Evolutionary conservation across 2,329 filamentous ascomycete species (phyloP).

Genomic region (Dactylella cylindrospora): DNA sequence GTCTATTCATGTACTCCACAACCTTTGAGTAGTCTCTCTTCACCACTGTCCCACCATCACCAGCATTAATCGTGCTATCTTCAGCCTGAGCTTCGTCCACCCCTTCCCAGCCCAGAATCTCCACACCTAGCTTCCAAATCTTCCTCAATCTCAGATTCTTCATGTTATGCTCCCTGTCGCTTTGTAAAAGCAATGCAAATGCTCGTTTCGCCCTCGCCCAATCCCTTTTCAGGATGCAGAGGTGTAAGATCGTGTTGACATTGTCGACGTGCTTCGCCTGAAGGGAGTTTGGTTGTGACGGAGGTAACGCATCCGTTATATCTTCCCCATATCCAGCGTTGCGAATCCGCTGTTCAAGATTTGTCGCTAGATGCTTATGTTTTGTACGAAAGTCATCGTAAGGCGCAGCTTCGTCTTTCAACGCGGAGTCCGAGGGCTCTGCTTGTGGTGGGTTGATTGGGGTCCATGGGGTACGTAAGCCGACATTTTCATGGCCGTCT

Average conservation of each 20-base stretch:
- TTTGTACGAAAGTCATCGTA: too few relatives aligned
- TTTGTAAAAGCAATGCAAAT: conserved; percentile 45
- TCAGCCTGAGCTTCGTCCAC: neutral
- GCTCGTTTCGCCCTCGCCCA: conserved; percentile 46
- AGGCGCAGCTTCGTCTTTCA: conserved; percentile 7
- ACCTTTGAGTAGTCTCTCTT: conserved; percentile 31
- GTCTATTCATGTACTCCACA: conserved; percentile 46
- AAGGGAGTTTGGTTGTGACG: conserved; percentile 27
- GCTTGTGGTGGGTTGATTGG: conserved; percentile 7
- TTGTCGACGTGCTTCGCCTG: conserved; percentile 45
- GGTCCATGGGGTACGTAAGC: conserved; percentile 31
- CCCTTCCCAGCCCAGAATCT: conserved; percentile 44
- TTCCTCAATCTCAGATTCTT: conserved; percentile 37
- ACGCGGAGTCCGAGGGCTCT: neutral
- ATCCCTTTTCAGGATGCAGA: conserved; percentile 45
- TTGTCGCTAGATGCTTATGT: conserved; percentile 13
- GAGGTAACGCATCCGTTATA: conserved; percentile 32
- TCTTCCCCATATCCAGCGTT: conserved; percentile 30
- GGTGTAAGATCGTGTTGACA: conserved; percentile 47
- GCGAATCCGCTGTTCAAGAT: conserved; percentile 28
- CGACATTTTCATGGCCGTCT: conserved; percentile 9
- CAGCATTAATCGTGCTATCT: neutral
- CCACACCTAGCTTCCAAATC: conserved; percentile 47
- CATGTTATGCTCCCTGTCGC: conserved; percentile 27
- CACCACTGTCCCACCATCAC: neutral